Evolutionary conservation across 768 basidiomycete genomes (phyloP), one percentile per base, ranked within the genome.

Genomic region (Paxillus ammoniavirescens): DNA sequence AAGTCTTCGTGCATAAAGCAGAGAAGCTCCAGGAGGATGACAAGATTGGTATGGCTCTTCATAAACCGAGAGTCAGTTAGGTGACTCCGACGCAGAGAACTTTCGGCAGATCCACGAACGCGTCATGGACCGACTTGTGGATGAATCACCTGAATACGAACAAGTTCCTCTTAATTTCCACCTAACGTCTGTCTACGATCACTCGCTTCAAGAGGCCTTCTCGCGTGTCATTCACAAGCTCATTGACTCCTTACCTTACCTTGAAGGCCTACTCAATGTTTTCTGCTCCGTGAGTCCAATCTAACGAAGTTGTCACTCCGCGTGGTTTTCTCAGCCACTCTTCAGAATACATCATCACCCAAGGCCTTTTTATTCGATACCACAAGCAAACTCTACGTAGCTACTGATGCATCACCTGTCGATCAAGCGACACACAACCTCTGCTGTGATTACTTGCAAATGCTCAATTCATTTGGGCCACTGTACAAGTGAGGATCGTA

Each of bases 321-420:
- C 23, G 12, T 45, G 33, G 28, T 18, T 52, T 26, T 36, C 37
- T 42, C 40, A 58, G 23, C 47, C 41, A 12, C 31, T 4, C 14
- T 47, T 15, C 60, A 96, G 93, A 93, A 93, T 56, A 94, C 91
- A 2, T 90, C 91, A 63, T 89, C 94, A 30, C 86, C 91, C 36
- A 98, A 98, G 68, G 91, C 93, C 0, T 98, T 95, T 66, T 72
- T 98, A 13, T 98, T 96, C 61, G 95, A 98, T 65, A 85, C 82
- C 15, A 78, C 78, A 4, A 93, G 92, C 21, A 80, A 91, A 46
- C 74, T 97, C 26, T 94, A 95, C 64, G 79, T 98, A n/a, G 94
- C 94, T 10, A 94, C 94, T 10, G 96, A 98, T 63, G 86, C 87
- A 15, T 92, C 91, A 0, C 92, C 94, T 5, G 90, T 96, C 26